phyloP scores from a whole-genome alignment of 106 monocot species.

The Platanthera zijinensis region DNA sequence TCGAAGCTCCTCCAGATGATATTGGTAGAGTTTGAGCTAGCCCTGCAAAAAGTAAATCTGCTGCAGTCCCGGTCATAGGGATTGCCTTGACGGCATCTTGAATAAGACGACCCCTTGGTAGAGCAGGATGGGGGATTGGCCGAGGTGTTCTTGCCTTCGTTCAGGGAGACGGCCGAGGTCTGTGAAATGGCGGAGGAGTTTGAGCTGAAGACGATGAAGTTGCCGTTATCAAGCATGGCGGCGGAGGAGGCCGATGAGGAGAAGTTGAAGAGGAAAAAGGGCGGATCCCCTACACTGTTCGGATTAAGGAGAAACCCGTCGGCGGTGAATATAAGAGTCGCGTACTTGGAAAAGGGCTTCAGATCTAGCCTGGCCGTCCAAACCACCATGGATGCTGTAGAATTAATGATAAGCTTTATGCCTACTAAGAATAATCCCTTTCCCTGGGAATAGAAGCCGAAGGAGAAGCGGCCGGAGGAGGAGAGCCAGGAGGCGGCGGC shows the following conservation, averaged over 20 bases:
- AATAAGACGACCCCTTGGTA: not conserved
- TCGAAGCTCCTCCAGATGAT: not conserved
- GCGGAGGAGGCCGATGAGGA: not conserved
- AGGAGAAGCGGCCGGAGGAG: not conserved
- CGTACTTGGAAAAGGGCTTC: not conserved
- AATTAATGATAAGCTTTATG: not conserved
- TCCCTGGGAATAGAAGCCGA: not conserved
- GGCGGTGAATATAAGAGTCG: not conserved
- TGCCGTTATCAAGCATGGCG: not conserved
- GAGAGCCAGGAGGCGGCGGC: not conserved
- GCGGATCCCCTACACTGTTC: not conserved
- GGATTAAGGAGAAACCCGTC: not conserved
- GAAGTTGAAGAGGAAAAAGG: not conserved
- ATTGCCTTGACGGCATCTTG: too few relatives aligned
- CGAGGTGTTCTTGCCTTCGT: too few relatives aligned
- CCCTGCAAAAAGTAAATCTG: too few relatives aligned
- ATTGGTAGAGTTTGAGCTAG: not conserved
- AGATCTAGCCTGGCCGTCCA: constrained; percentile 1
- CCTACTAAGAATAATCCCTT: not conserved
- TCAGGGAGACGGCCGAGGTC: not conserved
- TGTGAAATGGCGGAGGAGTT: not conserved
- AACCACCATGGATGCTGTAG: not conserved
- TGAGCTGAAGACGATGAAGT: not conserved
- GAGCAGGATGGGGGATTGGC: not conserved
- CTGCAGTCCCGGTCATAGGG: too few relatives aligned